Evolutionary conservation across 768 basidiomycete genomes (phyloP).

Genomic region (Leccinum olivaceopallidum): DNA sequence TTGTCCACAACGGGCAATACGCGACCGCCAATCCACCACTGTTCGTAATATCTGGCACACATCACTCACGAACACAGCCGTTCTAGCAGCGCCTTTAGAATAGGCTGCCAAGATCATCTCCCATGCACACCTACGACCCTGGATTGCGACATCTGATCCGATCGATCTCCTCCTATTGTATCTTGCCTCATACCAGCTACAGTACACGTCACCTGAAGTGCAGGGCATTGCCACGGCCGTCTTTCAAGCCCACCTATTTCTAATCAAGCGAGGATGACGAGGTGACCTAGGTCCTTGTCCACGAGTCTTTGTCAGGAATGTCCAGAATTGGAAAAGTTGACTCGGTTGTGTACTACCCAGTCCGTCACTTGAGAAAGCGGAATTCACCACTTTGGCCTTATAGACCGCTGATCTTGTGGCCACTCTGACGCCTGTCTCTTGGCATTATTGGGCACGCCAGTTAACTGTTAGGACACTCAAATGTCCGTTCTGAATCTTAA

Average conservation of each 20-base stretch:
- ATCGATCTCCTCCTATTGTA: slow-evolving; percentile 19
- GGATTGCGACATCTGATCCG: slow-evolving; percentile 16
- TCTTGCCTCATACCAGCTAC: slow-evolving; percentile 10
- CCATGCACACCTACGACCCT: slow-evolving; percentile 1
- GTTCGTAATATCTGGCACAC: not conserved
- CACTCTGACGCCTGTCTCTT: not conserved
- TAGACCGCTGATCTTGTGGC: slow-evolving; percentile 12
- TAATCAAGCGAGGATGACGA: slow-evolving; percentile 14
- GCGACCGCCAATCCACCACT: not conserved
- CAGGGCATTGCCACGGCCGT: not conserved
- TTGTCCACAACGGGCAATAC: not conserved
- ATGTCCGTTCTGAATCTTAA: slow-evolving; percentile 2
- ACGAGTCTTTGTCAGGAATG: slow-evolving; percentile 3
- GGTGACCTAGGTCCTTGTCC: slow-evolving; percentile 29
- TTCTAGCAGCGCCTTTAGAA: not conserved
- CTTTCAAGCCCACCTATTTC: slow-evolving; percentile 1
- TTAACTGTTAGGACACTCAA: not conserved
- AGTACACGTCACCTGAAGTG: slow-evolving; percentile 13
- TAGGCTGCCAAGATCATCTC: not conserved
- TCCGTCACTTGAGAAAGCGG: slow-evolving; percentile 2
- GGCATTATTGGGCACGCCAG: slow-evolving; percentile 3
- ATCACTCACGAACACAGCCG: not conserved
- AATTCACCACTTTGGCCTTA: slow-evolving; percentile 1
- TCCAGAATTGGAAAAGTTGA: not conserved
- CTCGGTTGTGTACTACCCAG: not conserved